Conservation (phyloP, 495 filamentous ascomycete species). For the Acidiella bohemica region DNA sequence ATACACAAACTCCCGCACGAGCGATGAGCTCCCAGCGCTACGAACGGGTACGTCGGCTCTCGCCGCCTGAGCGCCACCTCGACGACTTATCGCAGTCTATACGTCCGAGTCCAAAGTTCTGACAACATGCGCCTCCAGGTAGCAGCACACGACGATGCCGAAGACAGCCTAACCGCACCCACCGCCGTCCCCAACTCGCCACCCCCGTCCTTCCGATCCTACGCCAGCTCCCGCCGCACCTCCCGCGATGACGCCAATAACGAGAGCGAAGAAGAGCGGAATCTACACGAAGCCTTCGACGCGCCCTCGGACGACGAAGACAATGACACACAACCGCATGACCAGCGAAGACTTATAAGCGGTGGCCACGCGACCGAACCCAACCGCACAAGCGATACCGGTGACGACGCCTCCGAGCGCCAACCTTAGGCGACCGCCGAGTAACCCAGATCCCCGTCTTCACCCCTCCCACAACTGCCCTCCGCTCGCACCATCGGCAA, state of each 20-base stretch:
- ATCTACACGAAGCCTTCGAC: slow-evolving; percentile 61
- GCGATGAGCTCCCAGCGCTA: slow-evolving; percentile 73
- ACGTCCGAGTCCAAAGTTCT: too few species aligned
- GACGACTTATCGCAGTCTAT: neutral
- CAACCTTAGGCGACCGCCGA: slow-evolving; percentile 27
- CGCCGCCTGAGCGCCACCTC: neutral
- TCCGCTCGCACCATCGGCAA: slow-evolving; percentile 46
- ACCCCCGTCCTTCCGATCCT: slow-evolving; percentile 85
- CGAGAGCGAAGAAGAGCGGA: slow-evolving; percentile 48
- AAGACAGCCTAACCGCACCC: slow-evolving; percentile 27
- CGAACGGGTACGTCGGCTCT: slow-evolving; percentile 51
- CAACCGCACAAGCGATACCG: too few species aligned
- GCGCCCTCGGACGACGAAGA: slow-evolving; percentile 28
- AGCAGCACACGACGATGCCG: slow-evolving; percentile 33
- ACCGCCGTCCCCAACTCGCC: slow-evolving; percentile 60
- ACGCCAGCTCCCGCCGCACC: slow-evolving; percentile 57
- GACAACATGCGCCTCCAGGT: slow-evolving; percentile 20
- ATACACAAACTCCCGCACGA: neutral
- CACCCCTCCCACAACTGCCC: slow-evolving; percentile 26
- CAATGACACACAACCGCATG: slow-evolving; percentile 57
- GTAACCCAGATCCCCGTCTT: slow-evolving; percentile 42
- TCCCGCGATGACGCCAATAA: slow-evolving; percentile 40
- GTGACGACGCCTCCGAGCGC: too few species aligned
- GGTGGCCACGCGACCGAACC: slow-evolving; percentile 40
- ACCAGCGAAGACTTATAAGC: slow-evolving; percentile 72